Base-by-base conservation (phyloP, 495 filamentous ascomycete species). In the Parmelia sp. region DNA sequence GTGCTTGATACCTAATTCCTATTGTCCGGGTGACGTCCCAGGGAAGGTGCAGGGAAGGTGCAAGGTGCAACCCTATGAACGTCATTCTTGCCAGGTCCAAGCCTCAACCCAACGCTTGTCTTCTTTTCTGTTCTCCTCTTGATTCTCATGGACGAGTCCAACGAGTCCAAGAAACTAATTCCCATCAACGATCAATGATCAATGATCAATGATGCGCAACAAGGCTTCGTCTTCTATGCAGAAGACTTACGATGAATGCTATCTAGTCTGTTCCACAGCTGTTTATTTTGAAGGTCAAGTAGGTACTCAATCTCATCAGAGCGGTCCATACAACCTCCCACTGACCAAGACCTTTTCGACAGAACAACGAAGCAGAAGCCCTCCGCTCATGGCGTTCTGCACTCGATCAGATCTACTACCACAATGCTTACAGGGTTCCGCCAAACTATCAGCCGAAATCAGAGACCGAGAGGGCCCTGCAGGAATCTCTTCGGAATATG, bases 211-310 rank as follows among this genome's bases (percentile, higher is more conserved):
- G 88, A 90, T 93, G 84, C 89, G 90, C 78, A 88, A 83, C 79
- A 90, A 88, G 72, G 82, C 84, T 53, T 80, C 85, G 66, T 87
- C 91, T 73, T 86, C 86, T 61, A 81, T 97, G 74, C 94, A 97
- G 80, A 97, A 96, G 83, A 96, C 91, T 62, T 97, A 97, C 77
- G 92, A 97, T 79, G 91, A 97, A 71, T 91, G 89, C 75, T 96
- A 96, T 75, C 79, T 96, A 63, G 89, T 87, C 67, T 96, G 91
- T 74, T 96, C 92, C 2, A 97, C 92, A 14, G 94, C 94, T 63
- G 89, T 96, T 66, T 96, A 96, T 76, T 96, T 94, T 74, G 92
- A 97, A 74, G 86, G 87, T 70, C 88, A 96, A 83, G 91, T 94
- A 75, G 51, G 77, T 60, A 29, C 35, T 37, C 27, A 55, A n/a